phyloP scores from a whole-genome alignment of 192 early-diverging fungal species.

The Backusella tuberculispora region DNA sequence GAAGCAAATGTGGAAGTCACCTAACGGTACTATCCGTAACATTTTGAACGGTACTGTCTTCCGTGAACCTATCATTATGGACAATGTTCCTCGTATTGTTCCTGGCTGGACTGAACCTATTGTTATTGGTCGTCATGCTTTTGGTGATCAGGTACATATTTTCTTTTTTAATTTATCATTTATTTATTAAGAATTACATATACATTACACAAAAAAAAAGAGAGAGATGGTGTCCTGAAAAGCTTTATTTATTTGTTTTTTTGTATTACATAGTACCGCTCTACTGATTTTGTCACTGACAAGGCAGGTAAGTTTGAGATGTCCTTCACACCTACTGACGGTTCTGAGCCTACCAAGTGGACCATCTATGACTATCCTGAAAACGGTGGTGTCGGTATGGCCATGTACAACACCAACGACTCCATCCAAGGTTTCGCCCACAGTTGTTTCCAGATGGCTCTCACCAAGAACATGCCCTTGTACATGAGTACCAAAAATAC shows the following conservation, averaged over 20 bases:
- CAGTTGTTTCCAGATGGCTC: constrained; percentile 92
- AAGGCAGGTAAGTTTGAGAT: constrained; percentile 88
- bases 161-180: background rate
- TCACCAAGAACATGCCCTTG: constrained; percentile 91
- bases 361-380: constrained; percentile 80
- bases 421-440: constrained; percentile 94
- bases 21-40: constrained; percentile 97
- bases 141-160: constrained; percentile 85
- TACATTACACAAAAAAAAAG: constrained; percentile 41
- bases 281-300: constrained; percentile 92
- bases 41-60: constrained; percentile 98
- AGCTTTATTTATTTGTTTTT: constrained; percentile 37
- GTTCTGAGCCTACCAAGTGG: constrained; percentile 57
- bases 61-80: constrained; percentile 95
- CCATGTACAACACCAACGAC: constrained; percentile 94
- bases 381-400: constrained; percentile 87
- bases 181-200: background rate
- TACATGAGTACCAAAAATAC: constrained; percentile 98
- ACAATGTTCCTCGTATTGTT: constrained; percentile 91
- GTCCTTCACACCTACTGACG: constrained; percentile 77
- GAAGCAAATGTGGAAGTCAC: constrained; percentile 96
- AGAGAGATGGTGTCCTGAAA: background rate
- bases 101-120: constrained; percentile 97
- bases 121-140: constrained; percentile 94
- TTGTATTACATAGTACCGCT: constrained; percentile 81